A percentile compares a stretch with the other conserved stretches of the same genome.
Evolutionary conservation across 768 basidiomycete genomes (phyloP).

Genomic region (Leccinellum luteum): DNA sequence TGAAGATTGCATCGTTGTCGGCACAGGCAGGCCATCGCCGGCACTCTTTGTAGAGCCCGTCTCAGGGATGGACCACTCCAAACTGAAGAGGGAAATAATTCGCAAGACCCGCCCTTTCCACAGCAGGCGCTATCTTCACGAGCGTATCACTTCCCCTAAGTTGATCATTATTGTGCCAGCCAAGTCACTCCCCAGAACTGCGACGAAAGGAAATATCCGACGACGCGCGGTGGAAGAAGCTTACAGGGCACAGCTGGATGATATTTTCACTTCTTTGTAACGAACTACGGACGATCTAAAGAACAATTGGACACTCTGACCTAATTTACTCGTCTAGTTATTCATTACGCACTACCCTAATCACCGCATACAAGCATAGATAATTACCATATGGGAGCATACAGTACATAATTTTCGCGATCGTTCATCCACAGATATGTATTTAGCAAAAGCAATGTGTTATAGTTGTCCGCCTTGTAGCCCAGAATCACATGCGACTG

Average conservation of each 20-base stretch:
- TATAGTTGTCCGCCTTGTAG: background rate
- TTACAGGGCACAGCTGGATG: slow-evolving; percentile 56
- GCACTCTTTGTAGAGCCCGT: slow-evolving; percentile 72
- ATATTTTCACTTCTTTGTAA: slow-evolving; percentile 43
- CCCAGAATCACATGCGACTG: background rate
- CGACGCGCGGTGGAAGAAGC: slow-evolving; percentile 71
- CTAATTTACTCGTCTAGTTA: slow-evolving; percentile 20
- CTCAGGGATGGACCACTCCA: slow-evolving; percentile 48
- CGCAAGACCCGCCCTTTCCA: slow-evolving; percentile 74
- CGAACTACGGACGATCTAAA: slow-evolving; percentile 6
- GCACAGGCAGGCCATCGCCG: slow-evolving; percentile 72
- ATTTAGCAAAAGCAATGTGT: slow-evolving; percentile 4
- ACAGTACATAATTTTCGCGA: slow-evolving; percentile 11
- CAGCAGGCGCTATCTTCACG: slow-evolving; percentile 71
- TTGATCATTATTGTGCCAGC: slow-evolving; percentile 67
- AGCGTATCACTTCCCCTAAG: slow-evolving; percentile 63
- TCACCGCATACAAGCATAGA: slow-evolving; percentile 5
- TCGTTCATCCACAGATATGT: background rate
- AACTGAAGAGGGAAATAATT: slow-evolving; percentile 68
- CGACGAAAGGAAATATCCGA: slow-evolving; percentile 81
- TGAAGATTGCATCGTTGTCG: slow-evolving; percentile 74
- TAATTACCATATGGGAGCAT: slow-evolving; percentile 18
- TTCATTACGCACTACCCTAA: slow-evolving; percentile 1
- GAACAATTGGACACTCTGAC: slow-evolving; percentile 1
- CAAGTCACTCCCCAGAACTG: slow-evolving; percentile 70